Percentiles rank a stretch among this genome's conserved stretches.
Evolutionary conservation across 352 stramenopile genomes (phyloP).

Genomic region (Phytophthora pistaciae): DNA sequence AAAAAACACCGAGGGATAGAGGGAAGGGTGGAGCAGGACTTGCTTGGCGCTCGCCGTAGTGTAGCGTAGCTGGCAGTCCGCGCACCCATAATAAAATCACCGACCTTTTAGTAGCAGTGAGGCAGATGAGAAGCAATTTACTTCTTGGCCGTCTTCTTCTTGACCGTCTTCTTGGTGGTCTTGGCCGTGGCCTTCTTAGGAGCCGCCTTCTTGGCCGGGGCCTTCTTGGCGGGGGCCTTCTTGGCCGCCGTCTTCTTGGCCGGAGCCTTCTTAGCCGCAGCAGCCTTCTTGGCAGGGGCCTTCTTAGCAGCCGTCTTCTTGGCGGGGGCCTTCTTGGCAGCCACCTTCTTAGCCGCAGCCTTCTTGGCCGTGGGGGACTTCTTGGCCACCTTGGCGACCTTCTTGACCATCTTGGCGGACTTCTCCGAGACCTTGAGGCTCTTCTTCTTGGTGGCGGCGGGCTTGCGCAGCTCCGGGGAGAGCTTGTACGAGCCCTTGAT

Average conservation of each 20-base stretch:
- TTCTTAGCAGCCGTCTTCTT: slow-evolving; percentile 77
- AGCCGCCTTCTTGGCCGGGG: slow-evolving; percentile 55
- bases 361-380: slow-evolving; percentile 70
- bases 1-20: slow-evolving; percentile 86
- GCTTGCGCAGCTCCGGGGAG: slow-evolving; percentile 73
- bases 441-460: slow-evolving; percentile 64
- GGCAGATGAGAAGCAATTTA: slow-evolving; percentile 35
- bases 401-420: slow-evolving; percentile 51
- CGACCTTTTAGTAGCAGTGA: slow-evolving; percentile 38
- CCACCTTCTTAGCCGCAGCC: slow-evolving; percentile 72
- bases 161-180: slow-evolving; percentile 53
- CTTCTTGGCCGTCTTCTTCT: slow-evolving; percentile 65
- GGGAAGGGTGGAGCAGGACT: slow-evolving; percentile 5
- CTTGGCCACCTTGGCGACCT: slow-evolving; percentile 60
- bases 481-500: slow-evolving; percentile 89
- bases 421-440: slow-evolving; percentile 72
- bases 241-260: slow-evolving; percentile 50
- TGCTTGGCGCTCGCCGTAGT: not conserved
- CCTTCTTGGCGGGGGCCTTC: slow-evolving; percentile 65
- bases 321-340: slow-evolving; percentile 67
- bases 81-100: slow-evolving; percentile 40
- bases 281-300: slow-evolving; percentile 39
- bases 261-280: slow-evolving; percentile 56
- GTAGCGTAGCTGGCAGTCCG: not conserved
- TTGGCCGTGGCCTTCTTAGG: slow-evolving; percentile 64